phyloP scores from a whole-genome alignment of 2,329 filamentous ascomycete genomes.

The Pochonia chlamydosporia region DNA sequence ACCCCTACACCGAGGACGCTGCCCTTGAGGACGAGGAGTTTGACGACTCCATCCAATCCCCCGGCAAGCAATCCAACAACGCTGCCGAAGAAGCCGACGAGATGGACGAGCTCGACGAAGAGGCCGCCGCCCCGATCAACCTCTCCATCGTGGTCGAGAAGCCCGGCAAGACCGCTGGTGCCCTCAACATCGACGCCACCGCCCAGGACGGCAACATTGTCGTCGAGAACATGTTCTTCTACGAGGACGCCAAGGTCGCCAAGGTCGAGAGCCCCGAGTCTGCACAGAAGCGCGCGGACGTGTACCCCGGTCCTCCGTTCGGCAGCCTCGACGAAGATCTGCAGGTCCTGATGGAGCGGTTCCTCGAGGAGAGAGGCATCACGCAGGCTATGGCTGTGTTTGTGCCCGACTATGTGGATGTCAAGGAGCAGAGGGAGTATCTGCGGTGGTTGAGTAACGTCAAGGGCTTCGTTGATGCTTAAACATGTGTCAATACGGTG shows the following conservation, averaged over 20 bases:
- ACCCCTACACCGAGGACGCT: conserved; percentile 31
- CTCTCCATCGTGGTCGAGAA: conserved; percentile 88
- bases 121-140: conserved; percentile 67
- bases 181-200: conserved; percentile 78
- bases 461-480: conserved; percentile 78
- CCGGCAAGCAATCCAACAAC: conserved; percentile 49
- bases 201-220: conserved; percentile 82
- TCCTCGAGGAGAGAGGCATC: conserved; percentile 90
- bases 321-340: conserved; percentile 93
- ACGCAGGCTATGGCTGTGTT: conserved; percentile 82
- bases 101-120: conserved; percentile 43
- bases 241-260: conserved; percentile 70
- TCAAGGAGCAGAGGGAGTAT: conserved; percentile 99
- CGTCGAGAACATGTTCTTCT: conserved; percentile 89
- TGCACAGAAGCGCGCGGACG: conserved; percentile 66
- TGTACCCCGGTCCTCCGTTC: conserved; percentile 90
- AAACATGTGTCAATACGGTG: conserved; percentile 15
- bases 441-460: conserved; percentile 81
- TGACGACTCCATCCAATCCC: conserved; percentile 39
- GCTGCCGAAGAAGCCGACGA: conserved; percentile 41
- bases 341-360: conserved; percentile 85
- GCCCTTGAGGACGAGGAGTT: conserved; percentile 35
- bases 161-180: conserved; percentile 62
- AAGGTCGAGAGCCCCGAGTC: conserved; percentile 70
- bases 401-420: conserved; percentile 91